phyloP scores from a whole-genome alignment of 768 basidiomycete genomes.

The Boletus sensibilis region DNA sequence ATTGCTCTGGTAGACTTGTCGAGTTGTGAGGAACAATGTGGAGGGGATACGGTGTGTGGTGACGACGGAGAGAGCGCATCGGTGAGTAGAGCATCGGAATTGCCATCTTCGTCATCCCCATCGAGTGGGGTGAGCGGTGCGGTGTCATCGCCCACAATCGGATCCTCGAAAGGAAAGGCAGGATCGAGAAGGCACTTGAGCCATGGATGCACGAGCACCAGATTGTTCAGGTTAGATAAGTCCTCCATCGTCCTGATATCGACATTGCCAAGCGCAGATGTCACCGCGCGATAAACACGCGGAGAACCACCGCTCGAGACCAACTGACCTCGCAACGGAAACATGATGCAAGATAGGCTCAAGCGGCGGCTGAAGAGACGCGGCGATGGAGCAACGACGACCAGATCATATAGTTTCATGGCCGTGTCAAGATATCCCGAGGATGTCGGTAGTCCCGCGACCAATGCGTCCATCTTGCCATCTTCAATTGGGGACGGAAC shows the following conservation, averaged over 20 bases:
- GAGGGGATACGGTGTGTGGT: not conserved
- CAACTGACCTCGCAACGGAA: not conserved
- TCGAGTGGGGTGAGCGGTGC: not conserved
- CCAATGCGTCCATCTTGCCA: not conserved
- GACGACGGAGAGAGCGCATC: not conserved
- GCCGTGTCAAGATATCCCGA: not conserved
- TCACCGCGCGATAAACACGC: not conserved
- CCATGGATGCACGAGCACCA: not conserved
- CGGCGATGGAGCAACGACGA: not conserved
- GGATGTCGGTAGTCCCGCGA: not conserved
- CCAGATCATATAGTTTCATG: not conserved
- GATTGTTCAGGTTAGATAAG: not conserved
- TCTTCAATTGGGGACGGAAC: not conserved
- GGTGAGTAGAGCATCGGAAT: no score
- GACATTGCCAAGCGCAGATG: not conserved
- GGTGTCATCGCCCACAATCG: not conserved
- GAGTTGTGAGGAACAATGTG: no score
- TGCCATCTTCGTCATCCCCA: not conserved
- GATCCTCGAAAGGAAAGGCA: not conserved
- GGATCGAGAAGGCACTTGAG: not conserved
- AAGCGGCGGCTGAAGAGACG: not conserved
- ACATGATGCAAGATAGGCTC: not conserved
- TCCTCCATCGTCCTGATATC: not conserved
- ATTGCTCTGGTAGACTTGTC: not conserved
- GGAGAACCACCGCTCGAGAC: not conserved